Evolutionary conservation across 2,329 filamentous ascomycete genomes (phyloP), one percentile per base, ranked within the genome.

Genomic region (Botrytis fabae): DNA sequence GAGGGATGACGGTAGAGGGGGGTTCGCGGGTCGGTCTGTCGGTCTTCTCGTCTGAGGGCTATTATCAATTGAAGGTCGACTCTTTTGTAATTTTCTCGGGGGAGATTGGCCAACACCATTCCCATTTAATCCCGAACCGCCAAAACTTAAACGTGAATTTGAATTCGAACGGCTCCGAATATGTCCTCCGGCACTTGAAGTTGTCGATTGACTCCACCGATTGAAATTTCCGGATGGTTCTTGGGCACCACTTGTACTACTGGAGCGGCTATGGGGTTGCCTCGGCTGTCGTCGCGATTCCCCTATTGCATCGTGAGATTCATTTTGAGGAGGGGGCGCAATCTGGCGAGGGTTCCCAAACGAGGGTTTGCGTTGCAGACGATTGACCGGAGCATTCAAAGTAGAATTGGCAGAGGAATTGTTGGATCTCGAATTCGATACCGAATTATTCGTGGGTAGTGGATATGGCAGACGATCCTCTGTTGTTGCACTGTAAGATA

Each of bases 201-300:
- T 79, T 69, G 86, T 87, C 22, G 87, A 88, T 32, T 83, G 81
- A 60, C 86, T 87, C 86, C 86, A 87, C 78, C 86, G 84, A 78
- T 88, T 85, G 74, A 86, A 82, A 75, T 84, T 85, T 78, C 84
- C 85, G 59, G 85, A 82, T 62, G 82, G 81, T 73, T 87, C 85
- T 64, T 35, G 60, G 9, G 60, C 40, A 44, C 72, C 72, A 51
- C 66, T 66, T 25, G 66, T 40, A 62, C 72, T 73, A 71, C 59
- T 71, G 35, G 72, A 73, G 40, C 68, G 72, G 46, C 46, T 71
- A 60, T 73, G 72, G 48, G 68, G 60, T 48, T 83, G 81, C 65
- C 82, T 83, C 69, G 81, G 80, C 69, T 69, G 71, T 75, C 75
- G 72, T 75, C 77, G 73, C 74, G 65, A 72, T 57, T 77, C 74